Evolutionary conservation across 2,329 filamentous ascomycete genomes (phyloP), one percentile per base, ranked within the genome.

Genomic region (Metarhizium sp.): DNA sequence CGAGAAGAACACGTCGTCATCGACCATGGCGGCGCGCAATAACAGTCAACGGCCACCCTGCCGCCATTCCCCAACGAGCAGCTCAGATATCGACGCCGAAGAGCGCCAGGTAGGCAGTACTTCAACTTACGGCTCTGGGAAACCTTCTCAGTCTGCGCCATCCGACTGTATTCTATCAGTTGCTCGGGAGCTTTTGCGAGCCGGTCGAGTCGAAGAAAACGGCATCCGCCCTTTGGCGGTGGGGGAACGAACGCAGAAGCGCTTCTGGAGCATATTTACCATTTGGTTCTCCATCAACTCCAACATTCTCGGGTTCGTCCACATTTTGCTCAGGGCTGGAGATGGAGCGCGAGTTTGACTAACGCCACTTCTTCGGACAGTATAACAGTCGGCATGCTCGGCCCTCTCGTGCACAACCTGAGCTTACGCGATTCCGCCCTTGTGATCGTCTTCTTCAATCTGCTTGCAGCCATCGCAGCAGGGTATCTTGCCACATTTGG

Each of bases 341-440:
- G 30, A 40, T 54, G 20, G 10, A 48, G 30, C 6, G 5, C 45
- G 20, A 45, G 16, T 40, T 20, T 20, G 5, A 38, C 45, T 46
- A 14, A 30, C 5, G 32, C 10, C 10, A 59, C 40, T 16, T 32
- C 29, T 30, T 30, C 51, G 18, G 11, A 48, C 32, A 79, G 81
- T 2, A 79, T 86, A 56, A 80, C 81, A 0, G 85, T 84, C 62
- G 84, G 84, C 57, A 81, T 86, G 76, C 73, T 84, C 1, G 82
- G 81, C 0, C 81, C 81, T 4, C 66, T 76, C 45, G 64, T 72
- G 13, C 82, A 78, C 55, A 78, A 78, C 2, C 71, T 86, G 16
- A 74, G 74, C 51, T 70, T 87, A 18, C 73, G 81, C 48, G 78
- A 84, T 59, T 75, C 77, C 16, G 67, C 79, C 1, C 71, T 86